A percentile compares a stretch with the other conserved stretches of the same genome.
Conservation (phyloP, 345 rosid genomes). For the Schrenkiella parvula region DNA sequence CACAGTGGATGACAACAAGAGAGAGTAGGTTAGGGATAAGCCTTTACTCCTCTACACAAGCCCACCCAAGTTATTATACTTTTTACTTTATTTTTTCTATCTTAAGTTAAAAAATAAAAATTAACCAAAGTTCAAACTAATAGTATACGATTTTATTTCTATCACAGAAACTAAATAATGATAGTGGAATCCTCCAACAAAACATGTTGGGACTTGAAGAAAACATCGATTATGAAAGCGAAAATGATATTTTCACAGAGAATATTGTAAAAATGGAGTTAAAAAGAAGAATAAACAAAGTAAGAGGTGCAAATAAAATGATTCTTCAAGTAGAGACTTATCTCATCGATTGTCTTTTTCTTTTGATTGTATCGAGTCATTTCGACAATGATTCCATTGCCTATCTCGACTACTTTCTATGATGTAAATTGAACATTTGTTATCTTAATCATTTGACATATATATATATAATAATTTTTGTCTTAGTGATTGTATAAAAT, state of each 20-base stretch:
- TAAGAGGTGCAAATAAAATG: background rate
- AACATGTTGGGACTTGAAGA: background rate
- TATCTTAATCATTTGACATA: background rate
- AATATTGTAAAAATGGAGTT: background rate
- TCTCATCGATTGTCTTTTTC: background rate
- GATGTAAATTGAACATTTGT: background rate
- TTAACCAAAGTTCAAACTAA: background rate
- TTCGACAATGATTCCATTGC: background rate
- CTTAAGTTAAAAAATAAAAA: background rate
- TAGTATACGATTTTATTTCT: background rate
- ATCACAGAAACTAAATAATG: background rate
- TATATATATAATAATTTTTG: background rate
- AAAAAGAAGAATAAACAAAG: background rate
- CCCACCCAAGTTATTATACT: conserved; percentile 4
- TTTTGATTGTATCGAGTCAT: background rate
- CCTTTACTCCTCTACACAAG: conserved; percentile 1
- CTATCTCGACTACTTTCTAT: background rate
- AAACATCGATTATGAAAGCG: background rate
- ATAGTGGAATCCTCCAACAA: background rate
- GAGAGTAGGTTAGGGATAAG: conserved; percentile 21
- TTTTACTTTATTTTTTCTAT: background rate
- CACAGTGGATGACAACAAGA: conserved; percentile 29
- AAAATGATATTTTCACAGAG: background rate
- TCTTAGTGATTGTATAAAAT: background rate
- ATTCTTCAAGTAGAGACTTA: background rate